phyloP scores from a whole-genome alignment of 1,284 basidiomycete genomes.

The Prillingera fragicola region DNA sequence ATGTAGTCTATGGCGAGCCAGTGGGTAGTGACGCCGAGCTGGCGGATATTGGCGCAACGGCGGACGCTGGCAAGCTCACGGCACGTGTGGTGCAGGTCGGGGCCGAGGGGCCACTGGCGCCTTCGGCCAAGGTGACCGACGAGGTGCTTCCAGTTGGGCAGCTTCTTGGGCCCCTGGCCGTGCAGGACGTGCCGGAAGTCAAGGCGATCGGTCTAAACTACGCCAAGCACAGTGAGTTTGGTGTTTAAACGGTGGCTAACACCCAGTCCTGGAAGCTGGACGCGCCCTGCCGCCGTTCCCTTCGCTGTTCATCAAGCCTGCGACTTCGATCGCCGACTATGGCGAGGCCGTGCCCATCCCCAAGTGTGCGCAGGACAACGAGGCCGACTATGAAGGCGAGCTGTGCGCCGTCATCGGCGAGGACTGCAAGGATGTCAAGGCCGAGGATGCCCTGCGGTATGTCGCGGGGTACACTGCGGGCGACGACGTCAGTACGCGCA shows the following conservation, averaged over 20 bases:
- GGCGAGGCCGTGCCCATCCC: constrained; percentile 62
- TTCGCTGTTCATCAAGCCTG: constrained; percentile 72
- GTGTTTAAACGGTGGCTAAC: background rate
- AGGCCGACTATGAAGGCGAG: constrained; percentile 82
- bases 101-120: constrained; percentile 5
- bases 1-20: constrained; percentile 23
- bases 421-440: constrained; percentile 66
- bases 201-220: constrained; percentile 28
- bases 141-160: constrained; percentile 3
- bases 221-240: constrained; percentile 15
- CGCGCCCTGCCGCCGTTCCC: constrained; percentile 54
- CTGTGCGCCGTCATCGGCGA: constrained; percentile 77
- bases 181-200: too few species aligned
- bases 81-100: constrained; percentile 19
- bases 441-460: constrained; percentile 69
- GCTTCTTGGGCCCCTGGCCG: constrained; percentile 9
- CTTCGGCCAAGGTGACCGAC: constrained; percentile 6
- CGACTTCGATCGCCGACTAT: constrained; percentile 65
- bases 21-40: constrained; percentile 15
- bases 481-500: constrained; percentile 58
- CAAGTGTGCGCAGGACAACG: constrained; percentile 60
- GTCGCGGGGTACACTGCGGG: constrained; percentile 71
- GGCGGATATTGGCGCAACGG: constrained; percentile 31
- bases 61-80: constrained; percentile 13
- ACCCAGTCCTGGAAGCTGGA: constrained; percentile 17